phyloP scores from a whole-genome alignment of 2,329 filamentous ascomycete species.

The Aschersonia sp. region DNA sequence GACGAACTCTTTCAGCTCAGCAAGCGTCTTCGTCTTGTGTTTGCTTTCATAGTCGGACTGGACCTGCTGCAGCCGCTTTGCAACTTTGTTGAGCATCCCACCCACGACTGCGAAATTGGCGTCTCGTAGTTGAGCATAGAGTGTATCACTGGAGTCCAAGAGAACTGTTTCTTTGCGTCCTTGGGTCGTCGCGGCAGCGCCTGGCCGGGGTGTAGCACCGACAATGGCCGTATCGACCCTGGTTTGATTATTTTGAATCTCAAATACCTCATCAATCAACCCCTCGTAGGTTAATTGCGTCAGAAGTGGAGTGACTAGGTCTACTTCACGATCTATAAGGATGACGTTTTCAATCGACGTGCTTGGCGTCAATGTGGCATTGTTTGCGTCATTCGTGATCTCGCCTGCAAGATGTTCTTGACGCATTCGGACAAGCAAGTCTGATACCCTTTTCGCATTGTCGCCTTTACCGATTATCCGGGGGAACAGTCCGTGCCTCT shows the following conservation, averaged over 20 bases:
- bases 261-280: constrained; percentile 83
- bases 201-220: constrained; percentile 53
- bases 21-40: constrained; percentile 73
- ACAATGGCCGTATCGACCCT: constrained; percentile 87
- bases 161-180: constrained; percentile 73
- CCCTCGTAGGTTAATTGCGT: constrained; percentile 97
- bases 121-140: constrained; percentile 79
- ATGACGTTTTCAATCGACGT: constrained; percentile 80
- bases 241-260: constrained; percentile 81
- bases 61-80: constrained; percentile 68
- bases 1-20: constrained; percentile 92
- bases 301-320: constrained; percentile 81
- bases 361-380: constrained; percentile 67
- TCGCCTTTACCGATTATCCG: constrained; percentile 93
- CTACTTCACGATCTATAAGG: constrained; percentile 88
- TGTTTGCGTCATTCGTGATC: constrained; percentile 45
- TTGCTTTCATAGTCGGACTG: constrained; percentile 83
- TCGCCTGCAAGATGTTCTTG: constrained; percentile 77
- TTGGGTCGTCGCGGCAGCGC: constrained; percentile 39
- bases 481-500: constrained; percentile 84
- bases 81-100: constrained; percentile 76
- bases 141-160: constrained; percentile 75
- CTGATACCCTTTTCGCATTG: constrained; percentile 76
- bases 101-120: constrained; percentile 94
- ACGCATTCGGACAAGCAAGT: constrained; percentile 79